phyloP scores from a whole-genome alignment of 108 stramenopile species.

The Cyclotella cryptica region DNA sequence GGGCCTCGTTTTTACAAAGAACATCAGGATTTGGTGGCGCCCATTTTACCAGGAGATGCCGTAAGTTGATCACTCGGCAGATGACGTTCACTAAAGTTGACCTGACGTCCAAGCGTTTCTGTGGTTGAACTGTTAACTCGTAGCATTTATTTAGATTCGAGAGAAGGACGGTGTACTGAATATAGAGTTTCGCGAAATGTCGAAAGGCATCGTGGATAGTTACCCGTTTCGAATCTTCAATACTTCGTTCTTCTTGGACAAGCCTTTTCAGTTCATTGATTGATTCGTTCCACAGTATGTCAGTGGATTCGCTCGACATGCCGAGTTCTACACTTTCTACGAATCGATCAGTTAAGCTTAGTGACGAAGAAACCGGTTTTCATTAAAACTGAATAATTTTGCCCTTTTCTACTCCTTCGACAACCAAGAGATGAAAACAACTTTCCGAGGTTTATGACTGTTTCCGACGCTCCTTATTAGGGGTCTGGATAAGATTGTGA shows the following conservation, averaged over 20 bases:
- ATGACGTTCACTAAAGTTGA: slow-evolving; percentile 79
- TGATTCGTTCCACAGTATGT: slow-evolving; percentile 47
- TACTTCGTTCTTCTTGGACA: slow-evolving; percentile 31
- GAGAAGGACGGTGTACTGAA: slow-evolving; percentile 76
- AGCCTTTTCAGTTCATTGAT: slow-evolving; percentile 35
- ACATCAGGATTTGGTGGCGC: slow-evolving; percentile 81
- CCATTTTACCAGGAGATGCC: slow-evolving; percentile 85
- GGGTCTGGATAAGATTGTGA: too few relatives aligned
- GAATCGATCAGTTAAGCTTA: too few relatives aligned
- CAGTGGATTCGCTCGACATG: slow-evolving; percentile 57
- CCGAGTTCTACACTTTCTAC: neutral
- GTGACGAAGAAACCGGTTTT: too few relatives aligned
- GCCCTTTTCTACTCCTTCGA: too few relatives aligned
- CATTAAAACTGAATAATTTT: too few relatives aligned
- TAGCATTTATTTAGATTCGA: slow-evolving; percentile 72
- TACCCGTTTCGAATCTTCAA: slow-evolving; percentile 17
- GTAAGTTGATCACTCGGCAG: slow-evolving; percentile 76
- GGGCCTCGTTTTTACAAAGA: slow-evolving; percentile 18
- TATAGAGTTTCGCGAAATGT: slow-evolving; percentile 85
- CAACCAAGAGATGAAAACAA: too few relatives aligned
- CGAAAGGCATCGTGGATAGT: slow-evolving; percentile 72
- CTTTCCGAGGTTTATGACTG: too few relatives aligned
- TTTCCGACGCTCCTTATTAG: too few relatives aligned
- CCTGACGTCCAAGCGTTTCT: slow-evolving; percentile 86
- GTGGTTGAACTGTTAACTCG: slow-evolving; percentile 83